These are phyloP conservation scores for Chaetothyriales sp. DNA, from an alignment of 2,329 filamentous ascomycete species.

Conservation along the genomic window DNA sequence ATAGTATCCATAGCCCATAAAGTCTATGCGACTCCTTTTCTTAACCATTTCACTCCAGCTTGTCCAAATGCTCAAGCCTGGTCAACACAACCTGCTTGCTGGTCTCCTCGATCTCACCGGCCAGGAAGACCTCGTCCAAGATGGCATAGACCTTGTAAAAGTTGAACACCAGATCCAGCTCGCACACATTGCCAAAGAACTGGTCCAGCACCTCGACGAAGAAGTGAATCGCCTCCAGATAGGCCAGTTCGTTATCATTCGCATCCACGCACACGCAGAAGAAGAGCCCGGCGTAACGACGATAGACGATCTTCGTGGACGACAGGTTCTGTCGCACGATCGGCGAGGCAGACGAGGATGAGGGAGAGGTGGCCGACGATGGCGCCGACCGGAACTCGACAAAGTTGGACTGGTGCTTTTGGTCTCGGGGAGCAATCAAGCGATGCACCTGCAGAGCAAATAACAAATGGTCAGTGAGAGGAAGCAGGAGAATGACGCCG, in stretches of 20 bases:
- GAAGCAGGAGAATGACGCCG: background rate
- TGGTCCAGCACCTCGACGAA: slow-evolving; percentile 97
- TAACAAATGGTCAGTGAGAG: background rate
- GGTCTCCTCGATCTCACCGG: slow-evolving; percentile 96
- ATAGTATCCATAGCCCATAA: background rate
- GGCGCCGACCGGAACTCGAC: slow-evolving; percentile 53
- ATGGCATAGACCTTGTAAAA: slow-evolving; percentile 89
- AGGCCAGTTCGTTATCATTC: slow-evolving; percentile 95
- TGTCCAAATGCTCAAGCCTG: slow-evolving; percentile 84
- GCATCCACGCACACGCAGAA: slow-evolving; percentile 99
- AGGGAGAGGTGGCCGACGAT: slow-evolving; percentile 27
- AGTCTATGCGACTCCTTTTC: background rate
- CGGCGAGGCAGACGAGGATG: slow-evolving; percentile 24
- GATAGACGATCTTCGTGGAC: slow-evolving; percentile 85
- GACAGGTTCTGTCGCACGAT: slow-evolving; percentile 18
- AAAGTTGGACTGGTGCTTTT: slow-evolving; percentile 99
- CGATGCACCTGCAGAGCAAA: slow-evolving; percentile 62
- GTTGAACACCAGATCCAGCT: slow-evolving; percentile 73
- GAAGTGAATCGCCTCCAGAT: slow-evolving; percentile 95
- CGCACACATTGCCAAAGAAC: slow-evolving; percentile 98
- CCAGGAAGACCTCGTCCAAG: slow-evolving; percentile 92
- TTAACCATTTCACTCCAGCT: slow-evolving; percentile 53
- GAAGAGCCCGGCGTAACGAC: slow-evolving; percentile 92
- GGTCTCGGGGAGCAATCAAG: slow-evolving; percentile 89
- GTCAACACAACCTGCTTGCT: slow-evolving; percentile 97